Conservation (phyloP, 805 yeast species). For the Wickerhamiella siamensis region DNA sequence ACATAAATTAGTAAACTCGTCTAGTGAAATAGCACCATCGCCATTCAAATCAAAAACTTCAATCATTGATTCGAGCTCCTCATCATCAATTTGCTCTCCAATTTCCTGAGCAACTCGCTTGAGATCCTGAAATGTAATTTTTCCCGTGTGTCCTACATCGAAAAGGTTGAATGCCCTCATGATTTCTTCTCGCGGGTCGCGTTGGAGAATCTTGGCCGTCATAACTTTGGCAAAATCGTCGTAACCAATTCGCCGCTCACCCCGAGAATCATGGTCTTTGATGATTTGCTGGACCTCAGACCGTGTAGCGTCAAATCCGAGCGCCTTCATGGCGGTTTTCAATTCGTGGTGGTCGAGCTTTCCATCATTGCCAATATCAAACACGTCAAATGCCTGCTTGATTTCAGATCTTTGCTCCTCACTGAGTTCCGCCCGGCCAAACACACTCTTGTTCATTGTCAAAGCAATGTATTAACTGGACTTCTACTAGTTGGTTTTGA, state of each 20-base stretch:
- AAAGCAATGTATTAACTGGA: too few species aligned
- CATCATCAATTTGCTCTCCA: slow-evolving; percentile 85
- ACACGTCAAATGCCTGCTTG: slow-evolving; percentile 61
- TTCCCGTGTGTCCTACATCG: slow-evolving; percentile 80
- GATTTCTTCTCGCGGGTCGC: slow-evolving; percentile 91
- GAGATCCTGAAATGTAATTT: slow-evolving; percentile 53
- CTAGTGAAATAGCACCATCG: slow-evolving; percentile 62
- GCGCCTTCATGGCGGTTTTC: slow-evolving; percentile 84
- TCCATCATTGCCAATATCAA: slow-evolving; percentile 89
- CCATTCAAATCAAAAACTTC: slow-evolving; percentile 94
- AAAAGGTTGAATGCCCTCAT: slow-evolving; percentile 58
- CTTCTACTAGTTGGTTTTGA: too few species aligned
- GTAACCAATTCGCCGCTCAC: slow-evolving; percentile 36
- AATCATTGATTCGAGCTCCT: slow-evolving; percentile 90
- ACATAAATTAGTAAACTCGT: slow-evolving; percentile 23
- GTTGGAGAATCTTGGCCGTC: slow-evolving; percentile 65
- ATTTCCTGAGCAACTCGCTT: slow-evolving; percentile 82
- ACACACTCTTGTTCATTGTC: neutral
- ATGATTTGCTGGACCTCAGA: slow-evolving; percentile 67
- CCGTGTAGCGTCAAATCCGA: slow-evolving; percentile 79
- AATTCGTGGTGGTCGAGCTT: slow-evolving; percentile 81
- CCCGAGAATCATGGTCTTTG: slow-evolving; percentile 53
- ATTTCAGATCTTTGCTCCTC: neutral
- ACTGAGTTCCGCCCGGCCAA: neutral
- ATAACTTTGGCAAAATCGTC: slow-evolving; percentile 69